These are phyloP conservation scores for Clathrus columnatus DNA, from an alignment of 768 basidiomycete species.

Conservation along the genomic window DNA sequence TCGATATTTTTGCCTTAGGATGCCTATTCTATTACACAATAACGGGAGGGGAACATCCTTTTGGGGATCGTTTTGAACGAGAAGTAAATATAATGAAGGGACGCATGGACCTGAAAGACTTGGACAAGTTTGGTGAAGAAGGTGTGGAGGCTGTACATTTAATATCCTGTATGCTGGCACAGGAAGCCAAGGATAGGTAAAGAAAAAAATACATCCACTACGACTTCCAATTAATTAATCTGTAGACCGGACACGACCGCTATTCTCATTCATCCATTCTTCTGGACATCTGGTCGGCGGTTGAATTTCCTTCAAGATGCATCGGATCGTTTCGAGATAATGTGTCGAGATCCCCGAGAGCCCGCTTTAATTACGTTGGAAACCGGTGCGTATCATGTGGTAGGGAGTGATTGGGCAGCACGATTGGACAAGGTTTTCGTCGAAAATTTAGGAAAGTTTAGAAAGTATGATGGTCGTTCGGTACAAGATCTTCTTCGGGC, in stretches of 20 bases:
- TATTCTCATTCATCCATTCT: slow-evolving; percentile 91
- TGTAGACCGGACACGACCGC: slow-evolving; percentile 77
- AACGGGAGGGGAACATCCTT: slow-evolving; percentile 88
- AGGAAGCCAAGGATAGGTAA: slow-evolving; percentile 67
- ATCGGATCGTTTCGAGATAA: slow-evolving; percentile 95
- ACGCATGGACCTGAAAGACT: slow-evolving; percentile 54
- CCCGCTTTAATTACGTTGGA: slow-evolving; percentile 69
- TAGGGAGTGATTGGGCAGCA: slow-evolving; percentile 86
- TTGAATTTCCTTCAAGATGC: slow-evolving; percentile 95
- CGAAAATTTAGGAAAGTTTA: slow-evolving; percentile 92
- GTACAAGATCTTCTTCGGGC: slow-evolving; percentile 91
- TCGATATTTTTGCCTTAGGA: slow-evolving; percentile 94
- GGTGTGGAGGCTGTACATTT: slow-evolving; percentile 84
- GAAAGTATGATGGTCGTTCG: slow-evolving; percentile 89
- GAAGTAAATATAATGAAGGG: slow-evolving; percentile 91
- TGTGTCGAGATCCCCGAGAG: slow-evolving; percentile 88
- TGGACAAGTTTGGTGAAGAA: slow-evolving; percentile 85
- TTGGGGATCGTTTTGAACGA: slow-evolving; percentile 85
- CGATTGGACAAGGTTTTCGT: slow-evolving; percentile 83
- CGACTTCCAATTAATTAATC: slow-evolving; percentile 11
- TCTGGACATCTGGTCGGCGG: slow-evolving; percentile 85
- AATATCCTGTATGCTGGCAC: slow-evolving; percentile 69
- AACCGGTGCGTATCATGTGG: slow-evolving; percentile 53
- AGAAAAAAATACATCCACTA: slow-evolving; percentile 19
- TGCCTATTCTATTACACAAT: slow-evolving; percentile 93